A percentile compares a stretch with the other conserved stretches of the same genome.
Evolutionary conservation across 192 early-diverging fungal genomes (phyloP).

Genomic region (Gamsiella multidivaricata): DNA sequence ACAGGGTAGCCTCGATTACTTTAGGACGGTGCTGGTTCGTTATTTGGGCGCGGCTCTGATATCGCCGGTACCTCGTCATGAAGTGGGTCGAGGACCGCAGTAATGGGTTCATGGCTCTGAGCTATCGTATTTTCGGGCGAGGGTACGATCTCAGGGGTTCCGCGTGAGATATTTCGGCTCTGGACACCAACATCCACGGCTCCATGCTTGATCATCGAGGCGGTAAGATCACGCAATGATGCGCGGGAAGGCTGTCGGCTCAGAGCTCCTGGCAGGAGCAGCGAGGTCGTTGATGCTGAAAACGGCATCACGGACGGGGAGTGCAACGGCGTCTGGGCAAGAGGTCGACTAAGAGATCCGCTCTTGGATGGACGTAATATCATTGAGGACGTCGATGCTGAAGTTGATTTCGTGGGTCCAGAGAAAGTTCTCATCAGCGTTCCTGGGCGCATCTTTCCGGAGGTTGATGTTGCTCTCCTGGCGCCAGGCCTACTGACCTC

Average conservation of each 20-base stretch:
- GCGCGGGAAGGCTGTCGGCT: constrained; percentile 27
- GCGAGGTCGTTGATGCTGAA: constrained; percentile 18
- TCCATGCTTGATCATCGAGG: neutral
- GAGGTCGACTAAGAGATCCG: constrained; percentile 18
- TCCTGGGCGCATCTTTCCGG: neutral
- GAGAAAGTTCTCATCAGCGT: constrained; percentile 25
- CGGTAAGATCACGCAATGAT: neutral
- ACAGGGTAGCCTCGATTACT: no score
- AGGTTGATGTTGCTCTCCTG: constrained; percentile 7
- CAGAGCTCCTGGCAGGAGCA: constrained; percentile 20
- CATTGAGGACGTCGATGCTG: constrained; percentile 6
- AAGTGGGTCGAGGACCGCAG: neutral
- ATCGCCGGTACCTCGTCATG: neutral
- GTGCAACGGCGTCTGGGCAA: constrained; percentile 47
- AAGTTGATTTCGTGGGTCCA: neutral
- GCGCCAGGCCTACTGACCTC: neutral
- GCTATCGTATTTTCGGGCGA: no score
- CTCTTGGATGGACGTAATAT: constrained; percentile 24
- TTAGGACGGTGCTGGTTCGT: no score
- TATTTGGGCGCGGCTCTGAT: neutral
- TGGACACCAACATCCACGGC: neutral
- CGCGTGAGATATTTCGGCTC: neutral
- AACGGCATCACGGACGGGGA: constrained; percentile 28
- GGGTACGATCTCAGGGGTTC: no score
- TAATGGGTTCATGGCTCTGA: no score